These are phyloP conservation scores for Aureobasidium melanogenum DNA, from an alignment of 2,329 filamentous ascomycete species.

Conservation along the genomic window DNA sequence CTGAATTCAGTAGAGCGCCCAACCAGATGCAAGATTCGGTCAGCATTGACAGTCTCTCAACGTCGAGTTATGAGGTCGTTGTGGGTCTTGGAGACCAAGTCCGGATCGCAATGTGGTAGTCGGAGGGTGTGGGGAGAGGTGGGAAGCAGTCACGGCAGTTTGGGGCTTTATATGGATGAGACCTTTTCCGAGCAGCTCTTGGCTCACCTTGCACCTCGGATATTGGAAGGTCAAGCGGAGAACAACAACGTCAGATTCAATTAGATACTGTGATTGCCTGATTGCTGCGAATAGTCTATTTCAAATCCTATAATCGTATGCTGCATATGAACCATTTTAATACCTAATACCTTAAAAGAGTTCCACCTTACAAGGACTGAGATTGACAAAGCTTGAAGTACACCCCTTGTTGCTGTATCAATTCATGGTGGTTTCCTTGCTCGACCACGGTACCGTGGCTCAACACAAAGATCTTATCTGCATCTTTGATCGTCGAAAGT, in stretches of 20 bases:
- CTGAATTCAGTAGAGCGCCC: not conserved
- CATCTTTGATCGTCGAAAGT: constrained; percentile 31
- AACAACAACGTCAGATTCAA: too few species aligned
- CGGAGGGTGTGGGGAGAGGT: not conserved
- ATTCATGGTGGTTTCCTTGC: constrained; percentile 39
- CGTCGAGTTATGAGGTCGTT: constrained; percentile 1
- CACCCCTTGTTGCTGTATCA: constrained; percentile 30
- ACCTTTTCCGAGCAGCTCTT: not conserved
- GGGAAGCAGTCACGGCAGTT: not conserved
- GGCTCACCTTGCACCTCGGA: not conserved
- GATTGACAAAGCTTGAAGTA: not conserved
- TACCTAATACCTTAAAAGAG: too few species aligned
- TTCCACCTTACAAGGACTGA: not conserved
- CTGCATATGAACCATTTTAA: too few species aligned
- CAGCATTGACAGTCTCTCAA: not conserved
- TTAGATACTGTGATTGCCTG: too few species aligned
- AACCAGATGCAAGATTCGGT: not conserved
- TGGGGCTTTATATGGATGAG: not conserved
- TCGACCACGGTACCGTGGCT: constrained; percentile 41
- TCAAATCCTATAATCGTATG: too few species aligned
- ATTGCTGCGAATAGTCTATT: too few species aligned
- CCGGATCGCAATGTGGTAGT: not conserved
- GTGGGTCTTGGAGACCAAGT: not conserved
- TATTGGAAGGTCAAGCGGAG: too few species aligned
- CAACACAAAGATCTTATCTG: constrained; percentile 37